Percentiles rank a stretch among this genome's conserved stretches.
phyloP scores from a whole-genome alignment of 1,284 basidiomycete genomes.

The Ustilago lituana region DNA sequence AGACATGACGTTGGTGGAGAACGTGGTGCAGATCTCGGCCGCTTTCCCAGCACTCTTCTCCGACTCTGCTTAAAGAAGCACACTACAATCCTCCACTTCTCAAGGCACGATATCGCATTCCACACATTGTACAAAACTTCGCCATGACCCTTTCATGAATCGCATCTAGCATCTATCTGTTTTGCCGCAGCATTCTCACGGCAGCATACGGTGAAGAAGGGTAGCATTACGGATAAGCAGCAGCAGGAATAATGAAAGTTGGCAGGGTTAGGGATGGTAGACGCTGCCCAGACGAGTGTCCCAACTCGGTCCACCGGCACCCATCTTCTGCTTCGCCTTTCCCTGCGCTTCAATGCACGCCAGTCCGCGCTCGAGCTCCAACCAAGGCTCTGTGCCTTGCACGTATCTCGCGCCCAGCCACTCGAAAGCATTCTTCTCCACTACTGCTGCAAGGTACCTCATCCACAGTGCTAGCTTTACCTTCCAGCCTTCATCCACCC shows the following conservation, averaged over 20 bases:
- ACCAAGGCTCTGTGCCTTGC: constrained; percentile 45
- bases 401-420: constrained; percentile 48
- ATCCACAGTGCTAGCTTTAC: constrained; percentile 12
- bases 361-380: constrained; percentile 31
- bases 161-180: too few relatives aligned
- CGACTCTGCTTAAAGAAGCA: constrained; percentile 17
- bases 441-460: constrained; percentile 12
- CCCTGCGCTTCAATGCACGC: constrained; percentile 2
- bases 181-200: too few relatives aligned
- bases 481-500: neutral
- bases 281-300: constrained; percentile 32
- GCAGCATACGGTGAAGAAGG: too few relatives aligned
- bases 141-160: too few relatives aligned
- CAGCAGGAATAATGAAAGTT: neutral
- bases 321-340: neutral
- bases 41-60: constrained; percentile 52
- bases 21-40: constrained; percentile 50
- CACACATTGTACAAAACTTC: constrained; percentile 5
- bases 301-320: constrained; percentile 5
- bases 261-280: constrained; percentile 5
- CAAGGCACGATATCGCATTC: too few relatives aligned
- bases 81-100: too few relatives aligned
- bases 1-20: constrained; percentile 55
- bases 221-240: too few relatives aligned
- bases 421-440: constrained; percentile 32